Evolutionary conservation across 768 basidiomycete genomes (phyloP).

Genomic region (Leccinum barrowsii): DNA sequence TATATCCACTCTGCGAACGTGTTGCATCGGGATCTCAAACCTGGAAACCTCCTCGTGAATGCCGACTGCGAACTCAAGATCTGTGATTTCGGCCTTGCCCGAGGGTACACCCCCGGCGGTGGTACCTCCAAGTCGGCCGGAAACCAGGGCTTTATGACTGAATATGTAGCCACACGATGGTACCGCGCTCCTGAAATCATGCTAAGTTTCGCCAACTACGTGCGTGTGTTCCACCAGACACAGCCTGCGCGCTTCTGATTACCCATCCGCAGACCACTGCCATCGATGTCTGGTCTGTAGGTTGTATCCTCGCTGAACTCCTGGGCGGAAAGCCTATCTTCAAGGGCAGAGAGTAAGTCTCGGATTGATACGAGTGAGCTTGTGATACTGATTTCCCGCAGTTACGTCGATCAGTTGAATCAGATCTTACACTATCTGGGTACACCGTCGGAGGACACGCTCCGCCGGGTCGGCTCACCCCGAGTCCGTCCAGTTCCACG

Average conservation of each 20-base stretch:
- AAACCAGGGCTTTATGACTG: constrained; percentile 97
- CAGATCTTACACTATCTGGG: constrained; percentile 98
- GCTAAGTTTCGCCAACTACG: constrained; percentile 94
- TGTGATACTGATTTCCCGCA: constrained; percentile 27
- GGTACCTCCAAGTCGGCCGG: constrained; percentile 70
- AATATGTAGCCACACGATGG: constrained; percentile 99
- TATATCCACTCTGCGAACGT: constrained; percentile 98
- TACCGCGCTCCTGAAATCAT: constrained; percentile 99
- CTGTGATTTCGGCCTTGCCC: constrained; percentile 96
- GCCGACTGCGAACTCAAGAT: constrained; percentile 99
- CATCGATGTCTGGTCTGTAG: constrained; percentile 96
- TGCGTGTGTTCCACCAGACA: constrained; percentile 36
- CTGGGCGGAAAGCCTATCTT: constrained; percentile 93
- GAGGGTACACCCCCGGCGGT: constrained; percentile 86
- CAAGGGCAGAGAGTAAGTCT: constrained; percentile 90
- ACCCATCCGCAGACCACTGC: constrained; percentile 61
- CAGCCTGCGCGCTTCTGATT: constrained; percentile 13
- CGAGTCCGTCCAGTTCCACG: constrained; percentile 50
- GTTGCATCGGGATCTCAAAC: constrained; percentile 94
- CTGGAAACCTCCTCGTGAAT: constrained; percentile 93
- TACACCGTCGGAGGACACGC: constrained; percentile 93
- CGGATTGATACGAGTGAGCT: background rate
- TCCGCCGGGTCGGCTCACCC: constrained; percentile 93
- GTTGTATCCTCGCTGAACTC: constrained; percentile 92
- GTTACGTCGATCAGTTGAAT: constrained; percentile 97